phyloP scores from a whole-genome alignment of 1,284 basidiomycete species.

The Erythrobasidium hasegawianum region DNA sequence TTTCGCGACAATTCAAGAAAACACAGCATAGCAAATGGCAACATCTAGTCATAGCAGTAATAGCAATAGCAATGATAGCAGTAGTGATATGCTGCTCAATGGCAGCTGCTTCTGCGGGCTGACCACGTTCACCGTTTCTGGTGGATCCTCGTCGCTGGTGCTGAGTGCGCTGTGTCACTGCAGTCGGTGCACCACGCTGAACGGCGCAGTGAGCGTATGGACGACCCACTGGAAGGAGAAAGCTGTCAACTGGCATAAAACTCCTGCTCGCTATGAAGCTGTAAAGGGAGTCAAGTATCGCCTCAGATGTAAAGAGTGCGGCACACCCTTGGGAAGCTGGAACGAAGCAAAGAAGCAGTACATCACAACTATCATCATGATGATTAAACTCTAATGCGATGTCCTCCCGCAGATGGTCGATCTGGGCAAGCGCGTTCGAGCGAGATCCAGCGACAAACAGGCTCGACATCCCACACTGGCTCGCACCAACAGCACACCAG shows the following conservation, averaged over 20 bases:
- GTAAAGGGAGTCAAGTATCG: slow-evolving; percentile 12
- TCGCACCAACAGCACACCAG: slow-evolving; percentile 20
- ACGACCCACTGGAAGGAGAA: slow-evolving; percentile 27
- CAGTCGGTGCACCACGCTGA: slow-evolving; percentile 15
- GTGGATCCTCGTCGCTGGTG: neutral
- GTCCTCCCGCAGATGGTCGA: slow-evolving; percentile 25
- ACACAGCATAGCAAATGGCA: too few species aligned
- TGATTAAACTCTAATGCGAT: too few species aligned
- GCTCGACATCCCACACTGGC: slow-evolving; percentile 10
- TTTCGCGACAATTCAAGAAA: too few species aligned
- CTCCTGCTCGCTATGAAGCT: slow-evolving; percentile 2
- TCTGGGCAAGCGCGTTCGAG: slow-evolving; percentile 21
- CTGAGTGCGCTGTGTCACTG: slow-evolving; percentile 21
- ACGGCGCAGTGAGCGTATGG: slow-evolving; percentile 12
- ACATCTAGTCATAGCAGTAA: too few species aligned
- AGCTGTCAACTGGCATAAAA: slow-evolving; percentile 1
- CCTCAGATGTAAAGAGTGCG: slow-evolving; percentile 15
- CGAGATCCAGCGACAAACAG: slow-evolving; percentile 6
- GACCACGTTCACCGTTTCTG: slow-evolving; percentile 8
- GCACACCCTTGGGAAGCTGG: slow-evolving; percentile 18
- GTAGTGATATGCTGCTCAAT: neutral
- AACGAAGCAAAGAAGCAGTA: slow-evolving; percentile 24
- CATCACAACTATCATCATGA: too few species aligned
- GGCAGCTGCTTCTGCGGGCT: slow-evolving; percentile 24
- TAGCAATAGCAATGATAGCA: neutral